Evolutionary conservation across 2,329 filamentous ascomycete genomes (phyloP), one percentile per base, ranked within the genome.

Genomic region (Alternaria longipes): DNA sequence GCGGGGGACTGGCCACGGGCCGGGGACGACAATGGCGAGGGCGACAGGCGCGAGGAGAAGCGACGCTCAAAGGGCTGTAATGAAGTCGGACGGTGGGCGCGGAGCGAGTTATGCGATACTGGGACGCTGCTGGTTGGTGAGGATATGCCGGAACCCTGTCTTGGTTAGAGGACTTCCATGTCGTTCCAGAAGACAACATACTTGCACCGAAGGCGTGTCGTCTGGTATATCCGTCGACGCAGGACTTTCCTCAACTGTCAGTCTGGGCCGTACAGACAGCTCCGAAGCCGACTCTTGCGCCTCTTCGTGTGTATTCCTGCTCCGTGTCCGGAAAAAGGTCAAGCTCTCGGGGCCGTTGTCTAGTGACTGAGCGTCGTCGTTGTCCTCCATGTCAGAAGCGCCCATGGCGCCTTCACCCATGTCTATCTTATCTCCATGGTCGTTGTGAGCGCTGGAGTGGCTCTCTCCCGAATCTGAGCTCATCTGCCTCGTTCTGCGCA

Each of bases 1-100:
- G 90, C 91, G 1, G 93, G 93, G 1, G 94, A 97, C 2, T 68
- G 64, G 7, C 91, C 85, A 59, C 94, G 87, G 32, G 38, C 38
- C n/a, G 91, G 89, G 26, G 88, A 88, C 14, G 79, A 78, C 2
- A 84, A 78, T 9, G 85, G 84, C 5, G 86, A 87, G 14, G 90
- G 87, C 9, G 90, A 89, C 60, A 97, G 56, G 49, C 94, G 90
- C 16, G 94, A 94, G 76, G 96, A 93, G 80, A 99, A 99, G 57
- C 95, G 89, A 65, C 93, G 89, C 76, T 99, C 95, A 78, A 99
- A 99, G 5, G 95, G 94, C 73, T 94, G 89, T 71, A 97, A 91
- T 16, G 92, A 93, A 20, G 91, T 91, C 16, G 91, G 92, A 14
- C 92, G 90, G 69, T 90, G 93, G 66, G 91, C 85, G 20, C 88